Conservation (phyloP, 1,284 basidiomycete species). For the Pyrrhoderma lamaoense region DNA sequence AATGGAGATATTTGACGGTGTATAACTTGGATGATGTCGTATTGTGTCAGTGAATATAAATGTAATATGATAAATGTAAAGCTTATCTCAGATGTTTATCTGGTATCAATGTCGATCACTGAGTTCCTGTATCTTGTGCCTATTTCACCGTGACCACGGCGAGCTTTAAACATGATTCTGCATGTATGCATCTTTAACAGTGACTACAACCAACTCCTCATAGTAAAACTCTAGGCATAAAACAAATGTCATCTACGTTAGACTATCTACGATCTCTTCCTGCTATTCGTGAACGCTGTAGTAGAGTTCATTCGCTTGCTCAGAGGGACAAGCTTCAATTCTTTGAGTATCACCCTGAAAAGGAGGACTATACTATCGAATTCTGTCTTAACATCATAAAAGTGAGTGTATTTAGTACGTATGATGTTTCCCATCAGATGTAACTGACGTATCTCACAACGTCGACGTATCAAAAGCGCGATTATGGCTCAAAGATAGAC, state of each 20-base stretch:
- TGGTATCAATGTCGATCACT: slow-evolving; percentile 1
- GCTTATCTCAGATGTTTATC: not conserved
- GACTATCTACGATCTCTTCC: slow-evolving; percentile 80
- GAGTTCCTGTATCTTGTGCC: not conserved
- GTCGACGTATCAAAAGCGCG: slow-evolving; percentile 45
- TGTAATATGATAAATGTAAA: not conserved
- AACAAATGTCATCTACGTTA: slow-evolving; percentile 34
- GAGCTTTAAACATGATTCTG: not conserved
- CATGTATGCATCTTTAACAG: not conserved
- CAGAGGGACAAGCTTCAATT: slow-evolving; percentile 69
- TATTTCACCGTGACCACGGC: not conserved
- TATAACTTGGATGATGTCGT: no score
- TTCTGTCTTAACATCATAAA: slow-evolving; percentile 81
- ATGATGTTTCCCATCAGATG: slow-evolving; percentile 1
- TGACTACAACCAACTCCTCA: slow-evolving; percentile 3
- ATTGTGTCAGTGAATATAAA: no score
- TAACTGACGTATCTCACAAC: not conserved
- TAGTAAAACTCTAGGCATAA: not conserved
- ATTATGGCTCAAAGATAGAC: slow-evolving; percentile 69
- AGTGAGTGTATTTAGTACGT: slow-evolving; percentile 32
- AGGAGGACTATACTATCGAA: slow-evolving; percentile 63
- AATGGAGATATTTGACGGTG: no score
- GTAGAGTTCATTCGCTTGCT: slow-evolving; percentile 72
- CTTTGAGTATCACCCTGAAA: slow-evolving; percentile 78
- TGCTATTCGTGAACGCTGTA: slow-evolving; percentile 81